A percentile compares a stretch with the other conserved stretches of the same genome.
phyloP scores from a whole-genome alignment of 2,329 filamentous ascomycete genomes.

The Penicillium sp. region DNA sequence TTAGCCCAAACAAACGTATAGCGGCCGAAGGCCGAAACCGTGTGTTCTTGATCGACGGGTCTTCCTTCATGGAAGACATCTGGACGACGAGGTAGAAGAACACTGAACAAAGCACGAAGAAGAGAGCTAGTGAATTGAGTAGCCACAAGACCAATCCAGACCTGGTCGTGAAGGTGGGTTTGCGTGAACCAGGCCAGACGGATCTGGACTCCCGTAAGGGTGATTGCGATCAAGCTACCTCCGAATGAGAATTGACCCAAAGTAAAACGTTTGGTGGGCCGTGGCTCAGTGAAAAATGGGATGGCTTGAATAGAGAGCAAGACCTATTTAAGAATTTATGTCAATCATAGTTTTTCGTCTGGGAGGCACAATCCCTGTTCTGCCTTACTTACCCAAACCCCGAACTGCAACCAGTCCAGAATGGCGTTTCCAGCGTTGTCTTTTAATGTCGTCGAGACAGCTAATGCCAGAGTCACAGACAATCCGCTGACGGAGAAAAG shows the following conservation, averaged over 20 bases:
- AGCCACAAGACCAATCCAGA: constrained; percentile 46
- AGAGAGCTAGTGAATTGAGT: constrained; percentile 44
- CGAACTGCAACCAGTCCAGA: constrained; percentile 58
- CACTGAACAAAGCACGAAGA: constrained; percentile 32
- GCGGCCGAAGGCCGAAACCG: constrained; percentile 56
- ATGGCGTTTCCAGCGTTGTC: constrained; percentile 38
- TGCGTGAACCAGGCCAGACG: constrained; percentile 30
- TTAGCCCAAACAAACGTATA: constrained; percentile 64
- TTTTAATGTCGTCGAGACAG: constrained; percentile 50
- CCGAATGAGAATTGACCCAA: constrained; percentile 31
- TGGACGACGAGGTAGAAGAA: constrained; percentile 63
- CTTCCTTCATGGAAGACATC: constrained; percentile 58
- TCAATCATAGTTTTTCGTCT: not conserved
- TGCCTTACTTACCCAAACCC: constrained; percentile 56
- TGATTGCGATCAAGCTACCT: constrained; percentile 26
- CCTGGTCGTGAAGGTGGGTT: constrained; percentile 2
- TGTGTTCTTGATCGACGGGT: constrained; percentile 60
- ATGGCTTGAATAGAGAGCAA: constrained; percentile 32
- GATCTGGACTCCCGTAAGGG: constrained; percentile 23
- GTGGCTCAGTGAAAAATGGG: constrained; percentile 34
- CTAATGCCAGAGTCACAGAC: constrained; percentile 53
- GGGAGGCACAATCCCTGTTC: not conserved
- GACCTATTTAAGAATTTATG: constrained; percentile 13
- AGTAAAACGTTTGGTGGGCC: constrained; percentile 29
- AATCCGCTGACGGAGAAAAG: constrained; percentile 54